Conservation (phyloP, 306 rosid genomes). For the Trifolium subterraneum region DNA sequence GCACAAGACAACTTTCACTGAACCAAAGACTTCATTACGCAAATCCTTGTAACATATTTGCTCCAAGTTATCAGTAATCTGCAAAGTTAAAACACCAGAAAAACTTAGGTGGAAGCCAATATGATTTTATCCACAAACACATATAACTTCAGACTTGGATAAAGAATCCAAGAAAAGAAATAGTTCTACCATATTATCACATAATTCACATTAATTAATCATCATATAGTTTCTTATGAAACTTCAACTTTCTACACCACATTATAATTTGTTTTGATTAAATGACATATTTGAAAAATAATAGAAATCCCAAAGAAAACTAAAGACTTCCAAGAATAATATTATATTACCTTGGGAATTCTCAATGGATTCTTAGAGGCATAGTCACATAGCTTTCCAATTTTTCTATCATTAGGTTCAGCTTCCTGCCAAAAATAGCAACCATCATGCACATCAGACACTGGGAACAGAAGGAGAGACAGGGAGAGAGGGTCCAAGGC, state of each 20-base stretch:
- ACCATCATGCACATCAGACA: constrained; percentile 32
- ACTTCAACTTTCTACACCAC: constrained; percentile 4
- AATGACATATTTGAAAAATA: not conserved
- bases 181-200: constrained; percentile 21
- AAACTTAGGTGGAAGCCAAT: constrained; percentile 29
- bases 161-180: not conserved
- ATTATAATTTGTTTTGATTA: constrained; percentile 22
- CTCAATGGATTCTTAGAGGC: constrained; percentile 58
- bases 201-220: constrained; percentile 23
- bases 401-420: constrained; percentile 56
- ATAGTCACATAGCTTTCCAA: constrained; percentile 59
- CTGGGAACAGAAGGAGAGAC: not conserved
- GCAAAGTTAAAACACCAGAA: constrained; percentile 41
- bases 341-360: constrained; percentile 52
- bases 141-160: constrained; percentile 21
- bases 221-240: constrained; percentile 21
- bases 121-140: constrained; percentile 30
- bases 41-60: constrained; percentile 87
- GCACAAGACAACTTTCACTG: constrained; percentile 76
- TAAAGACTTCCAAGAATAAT: constrained; percentile 15
- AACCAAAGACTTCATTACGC: constrained; percentile 75
- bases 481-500: constrained; percentile 20
- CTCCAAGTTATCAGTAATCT: constrained; percentile 83
- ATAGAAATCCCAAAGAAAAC: constrained; percentile 21
- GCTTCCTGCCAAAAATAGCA: constrained; percentile 50